phyloP scores from a whole-genome alignment of 2,329 filamentous ascomycete species.

The Colletotrichum orbiculare region DNA sequence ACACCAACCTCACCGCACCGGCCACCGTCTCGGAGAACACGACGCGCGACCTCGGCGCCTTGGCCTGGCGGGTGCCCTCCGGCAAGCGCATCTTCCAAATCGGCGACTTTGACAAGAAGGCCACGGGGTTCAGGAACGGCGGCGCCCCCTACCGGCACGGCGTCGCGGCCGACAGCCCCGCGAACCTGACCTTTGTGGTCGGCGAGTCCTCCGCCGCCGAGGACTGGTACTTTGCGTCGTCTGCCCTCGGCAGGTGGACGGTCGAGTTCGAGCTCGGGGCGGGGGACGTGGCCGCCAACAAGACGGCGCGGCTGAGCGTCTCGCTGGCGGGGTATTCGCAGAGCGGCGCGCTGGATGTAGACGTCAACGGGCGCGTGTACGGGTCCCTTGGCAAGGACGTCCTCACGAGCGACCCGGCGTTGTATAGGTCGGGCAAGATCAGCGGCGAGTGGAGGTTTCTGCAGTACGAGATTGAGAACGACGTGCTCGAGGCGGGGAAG shows the following conservation, averaged over 20 bases:
- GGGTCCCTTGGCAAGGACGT: slow-evolving; percentile 29
- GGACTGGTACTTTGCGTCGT: slow-evolving; percentile 59
- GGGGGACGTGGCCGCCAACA: slow-evolving; percentile 19
- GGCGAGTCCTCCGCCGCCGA: slow-evolving; percentile 43
- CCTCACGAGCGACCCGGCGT: slow-evolving; percentile 28
- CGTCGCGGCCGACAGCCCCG: slow-evolving; percentile 52
- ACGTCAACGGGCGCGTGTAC: slow-evolving; percentile 28
- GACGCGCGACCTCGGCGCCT: slow-evolving; percentile 21
- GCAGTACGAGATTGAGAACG: slow-evolving; percentile 28
- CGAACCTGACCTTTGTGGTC: slow-evolving; percentile 54
- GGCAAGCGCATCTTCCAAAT: slow-evolving; percentile 54
- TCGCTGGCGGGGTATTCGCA: slow-evolving; percentile 53
- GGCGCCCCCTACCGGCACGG: slow-evolving; percentile 52
- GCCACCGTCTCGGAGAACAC: slow-evolving; percentile 45
- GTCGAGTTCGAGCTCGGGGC: slow-evolving; percentile 39
- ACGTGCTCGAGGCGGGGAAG: slow-evolving; percentile 16
- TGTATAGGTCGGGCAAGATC: slow-evolving; percentile 32
- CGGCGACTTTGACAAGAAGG: slow-evolving; percentile 56
- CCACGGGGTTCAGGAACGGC: slow-evolving; percentile 53
- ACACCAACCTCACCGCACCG: slow-evolving; percentile 52
- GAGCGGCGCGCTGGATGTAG: slow-evolving; percentile 25
- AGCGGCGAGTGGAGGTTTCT: slow-evolving; percentile 35
- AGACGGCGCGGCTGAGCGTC: slow-evolving; percentile 47
- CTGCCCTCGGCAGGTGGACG: slow-evolving; percentile 43
- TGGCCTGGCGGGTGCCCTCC: slow-evolving; percentile 18